These are phyloP conservation scores for Wallemia ichthyophaga DNA, from an alignment of 1,284 basidiomycete species.

Conservation along the genomic window DNA sequence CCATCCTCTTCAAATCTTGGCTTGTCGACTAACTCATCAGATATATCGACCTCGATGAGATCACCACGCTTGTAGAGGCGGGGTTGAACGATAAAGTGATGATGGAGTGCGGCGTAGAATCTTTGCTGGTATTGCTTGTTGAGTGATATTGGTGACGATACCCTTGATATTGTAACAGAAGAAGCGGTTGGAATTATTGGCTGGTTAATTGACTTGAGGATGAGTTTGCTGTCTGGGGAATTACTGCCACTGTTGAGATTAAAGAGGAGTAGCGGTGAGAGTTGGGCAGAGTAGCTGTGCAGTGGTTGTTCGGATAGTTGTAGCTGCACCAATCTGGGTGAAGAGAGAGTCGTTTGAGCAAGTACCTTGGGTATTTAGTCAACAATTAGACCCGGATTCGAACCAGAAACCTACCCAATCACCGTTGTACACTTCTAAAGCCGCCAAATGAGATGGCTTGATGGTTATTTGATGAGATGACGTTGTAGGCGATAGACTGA, in stretches of 20 bases:
- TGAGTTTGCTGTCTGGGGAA: not conserved
- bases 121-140: not conserved
- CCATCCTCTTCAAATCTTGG: not conserved
- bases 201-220: not conserved
- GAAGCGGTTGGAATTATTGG: not conserved
- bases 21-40: not conserved
- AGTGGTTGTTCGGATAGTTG: not conserved
- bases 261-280: not conserved
- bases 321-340: not conserved
- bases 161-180: not conserved
- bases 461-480: not conserved
- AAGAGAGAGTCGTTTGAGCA: not conserved
- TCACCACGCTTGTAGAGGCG: not conserved
- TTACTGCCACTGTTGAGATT: not conserved
- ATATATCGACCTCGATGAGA: not conserved
- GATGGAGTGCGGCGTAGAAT: not conserved
- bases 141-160: not conserved
- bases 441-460: not conserved
- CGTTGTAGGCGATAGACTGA: not conserved
- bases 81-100: not conserved
- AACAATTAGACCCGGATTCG: not conserved
- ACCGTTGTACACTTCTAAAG: not conserved
- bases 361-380: not conserved
- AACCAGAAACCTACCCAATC: not conserved
- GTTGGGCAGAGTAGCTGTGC: not conserved